A percentile compares a stretch with the other conserved stretches of the same genome.
Conservation (phyloP, 345 rosid genomes). For the Microthlaspi erraticum region DNA sequence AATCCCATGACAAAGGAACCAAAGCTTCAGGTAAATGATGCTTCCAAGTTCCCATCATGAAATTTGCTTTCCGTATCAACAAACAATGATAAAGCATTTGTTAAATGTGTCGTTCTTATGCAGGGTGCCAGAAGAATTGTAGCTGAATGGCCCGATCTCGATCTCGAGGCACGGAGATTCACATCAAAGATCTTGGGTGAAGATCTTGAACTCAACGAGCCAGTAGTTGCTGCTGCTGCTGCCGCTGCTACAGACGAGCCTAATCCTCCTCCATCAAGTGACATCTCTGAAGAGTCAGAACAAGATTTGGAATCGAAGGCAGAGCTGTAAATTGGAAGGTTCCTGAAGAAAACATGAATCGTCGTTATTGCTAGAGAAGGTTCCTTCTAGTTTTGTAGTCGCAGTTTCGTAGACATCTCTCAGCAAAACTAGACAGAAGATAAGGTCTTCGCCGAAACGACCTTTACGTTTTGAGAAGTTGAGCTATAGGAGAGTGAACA, state of each 20-base stretch:
- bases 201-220: slow-evolving; percentile 62
- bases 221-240: slow-evolving; percentile 24
- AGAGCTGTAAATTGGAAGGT: slow-evolving; percentile 58
- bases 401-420: slow-evolving; percentile 30
- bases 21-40: slow-evolving; percentile 75
- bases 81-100: background rate
- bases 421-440: slow-evolving; percentile 16
- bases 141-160: slow-evolving; percentile 82
- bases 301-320: slow-evolving; percentile 72
- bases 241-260: slow-evolving; percentile 37
- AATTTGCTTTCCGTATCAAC: background rate
- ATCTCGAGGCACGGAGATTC: slow-evolving; percentile 73
- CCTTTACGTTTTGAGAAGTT: background rate
- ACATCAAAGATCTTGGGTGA: slow-evolving; percentile 80
- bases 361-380: slow-evolving; percentile 18
- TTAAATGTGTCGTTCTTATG: slow-evolving; percentile 8
- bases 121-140: slow-evolving; percentile 96
- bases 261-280: slow-evolving; percentile 38
- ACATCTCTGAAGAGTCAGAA: slow-evolving; percentile 34
- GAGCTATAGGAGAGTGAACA: slow-evolving; percentile 15
- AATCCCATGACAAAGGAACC: slow-evolving; percentile 99
- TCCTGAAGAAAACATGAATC: slow-evolving; percentile 12
- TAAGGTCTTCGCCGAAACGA: background rate
- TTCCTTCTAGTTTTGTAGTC: slow-evolving; percentile 33
- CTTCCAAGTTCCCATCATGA: background rate